A percentile compares a stretch with the other conserved stretches of the same genome.
Evolutionary conservation across 495 filamentous ascomycete species (phyloP).

Genomic region (Hypoxylon trugodes): DNA sequence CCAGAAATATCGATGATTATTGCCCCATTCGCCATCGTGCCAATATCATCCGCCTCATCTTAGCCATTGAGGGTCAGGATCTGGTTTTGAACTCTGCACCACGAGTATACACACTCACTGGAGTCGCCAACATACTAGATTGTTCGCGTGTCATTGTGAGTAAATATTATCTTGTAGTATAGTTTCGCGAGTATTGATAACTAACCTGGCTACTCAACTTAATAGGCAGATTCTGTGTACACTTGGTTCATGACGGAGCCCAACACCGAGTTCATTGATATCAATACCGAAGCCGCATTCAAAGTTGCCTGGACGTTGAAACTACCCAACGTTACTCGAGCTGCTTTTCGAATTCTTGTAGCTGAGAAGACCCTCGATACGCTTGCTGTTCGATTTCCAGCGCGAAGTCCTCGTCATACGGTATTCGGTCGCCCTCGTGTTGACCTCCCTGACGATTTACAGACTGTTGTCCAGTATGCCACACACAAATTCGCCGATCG

Average conservation of each 20-base stretch:
- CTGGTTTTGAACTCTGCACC: slow-evolving; percentile 69
- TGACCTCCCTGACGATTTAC: slow-evolving; percentile 40
- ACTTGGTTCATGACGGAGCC: slow-evolving; percentile 52
- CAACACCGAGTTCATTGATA: slow-evolving; percentile 55
- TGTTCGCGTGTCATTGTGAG: slow-evolving; percentile 54
- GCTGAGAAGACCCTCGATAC: slow-evolving; percentile 48
- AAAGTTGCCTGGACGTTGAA: slow-evolving; percentile 50
- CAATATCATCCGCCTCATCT: slow-evolving; percentile 67
- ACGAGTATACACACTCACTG: slow-evolving; percentile 69
- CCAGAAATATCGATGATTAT: slow-evolving; percentile 61
- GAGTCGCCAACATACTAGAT: slow-evolving; percentile 65
- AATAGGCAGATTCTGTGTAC: slow-evolving; percentile 41
- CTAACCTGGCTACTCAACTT: slow-evolving; percentile 16
- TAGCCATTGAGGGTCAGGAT: slow-evolving; percentile 58
- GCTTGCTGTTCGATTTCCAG: slow-evolving; percentile 10
- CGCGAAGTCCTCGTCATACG: neutral
- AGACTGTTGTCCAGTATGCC: slow-evolving; percentile 44
- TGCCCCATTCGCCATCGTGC: slow-evolving; percentile 66
- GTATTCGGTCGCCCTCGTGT: slow-evolving; percentile 39
- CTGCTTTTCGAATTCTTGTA: slow-evolving; percentile 55
- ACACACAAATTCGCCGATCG: slow-evolving; percentile 38
- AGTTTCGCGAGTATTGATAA: neutral
- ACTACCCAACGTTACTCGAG: slow-evolving; percentile 46
- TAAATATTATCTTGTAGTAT: neutral
- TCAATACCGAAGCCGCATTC: slow-evolving; percentile 56